Conservation (phyloP, 2,329 filamentous ascomycete species). For the Tolypocladium cylindrosporum region DNA sequence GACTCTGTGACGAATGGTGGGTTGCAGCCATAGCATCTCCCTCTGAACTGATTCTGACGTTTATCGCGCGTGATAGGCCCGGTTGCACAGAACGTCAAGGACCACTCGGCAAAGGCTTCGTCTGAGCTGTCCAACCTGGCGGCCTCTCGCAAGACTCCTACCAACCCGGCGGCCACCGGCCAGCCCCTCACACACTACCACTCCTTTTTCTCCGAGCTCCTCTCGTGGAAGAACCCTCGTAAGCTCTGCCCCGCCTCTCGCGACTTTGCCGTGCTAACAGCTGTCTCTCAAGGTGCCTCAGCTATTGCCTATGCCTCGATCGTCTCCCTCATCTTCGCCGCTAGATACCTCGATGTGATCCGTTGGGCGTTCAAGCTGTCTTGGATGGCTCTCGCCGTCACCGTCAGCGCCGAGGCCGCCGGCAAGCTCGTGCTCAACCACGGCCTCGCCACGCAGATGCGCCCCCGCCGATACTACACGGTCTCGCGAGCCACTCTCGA, state of each 20-base stretch:
- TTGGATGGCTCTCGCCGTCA: constrained; percentile 51
- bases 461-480: constrained; percentile 58
- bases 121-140: constrained; percentile 49
- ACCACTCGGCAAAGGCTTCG: constrained; percentile 44
- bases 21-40: constrained; percentile 1
- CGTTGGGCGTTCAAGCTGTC: constrained; percentile 57
- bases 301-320: constrained; percentile 52
- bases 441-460: constrained; percentile 54
- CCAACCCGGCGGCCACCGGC: constrained; percentile 44
- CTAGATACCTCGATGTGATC: constrained; percentile 55
- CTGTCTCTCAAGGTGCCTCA: constrained; percentile 41
- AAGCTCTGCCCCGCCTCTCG: constrained; percentile 16
- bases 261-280: constrained; percentile 4
- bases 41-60: constrained; percentile 2
- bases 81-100: constrained; percentile 48
- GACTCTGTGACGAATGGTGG: constrained; percentile 36
- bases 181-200: constrained; percentile 60
- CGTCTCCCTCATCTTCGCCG: constrained; percentile 50
- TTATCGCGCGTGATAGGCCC: constrained; percentile 31
- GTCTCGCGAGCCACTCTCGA: constrained; percentile 54
- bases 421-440: constrained; percentile 53
- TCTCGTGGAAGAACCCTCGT: constrained; percentile 62
- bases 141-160: constrained; percentile 44
- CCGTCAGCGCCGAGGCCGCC: constrained; percentile 48
- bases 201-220: constrained; percentile 58